Conservation (phyloP, 176 grass and related monocot species). For the Miscanthus lutarioriparius region DNA sequence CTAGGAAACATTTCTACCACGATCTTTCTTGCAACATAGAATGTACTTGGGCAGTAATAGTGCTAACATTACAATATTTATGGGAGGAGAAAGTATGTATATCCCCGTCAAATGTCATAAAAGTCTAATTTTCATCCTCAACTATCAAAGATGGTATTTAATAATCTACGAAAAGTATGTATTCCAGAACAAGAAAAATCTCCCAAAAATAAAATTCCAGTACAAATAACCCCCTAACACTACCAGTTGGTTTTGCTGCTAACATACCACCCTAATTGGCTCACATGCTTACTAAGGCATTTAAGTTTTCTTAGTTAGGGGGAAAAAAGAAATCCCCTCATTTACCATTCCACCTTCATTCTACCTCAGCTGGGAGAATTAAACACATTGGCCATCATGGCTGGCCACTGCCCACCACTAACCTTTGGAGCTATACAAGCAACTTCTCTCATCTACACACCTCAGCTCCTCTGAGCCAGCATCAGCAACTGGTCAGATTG, state of each 20-base stretch:
- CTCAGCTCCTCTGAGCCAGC: not conserved
- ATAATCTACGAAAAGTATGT: not conserved
- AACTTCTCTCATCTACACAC: not conserved
- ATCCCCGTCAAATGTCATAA: not conserved
- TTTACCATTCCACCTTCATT: not conserved
- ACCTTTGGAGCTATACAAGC: not conserved
- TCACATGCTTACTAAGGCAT: not conserved
- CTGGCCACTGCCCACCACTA: not conserved
- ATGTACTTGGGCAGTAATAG: not conserved
- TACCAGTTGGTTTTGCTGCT: not conserved
- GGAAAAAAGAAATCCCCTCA: too few relatives aligned
- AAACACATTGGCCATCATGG: not conserved
- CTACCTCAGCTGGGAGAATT: not conserved
- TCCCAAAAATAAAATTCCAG: not conserved
- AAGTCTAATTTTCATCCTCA: not conserved
- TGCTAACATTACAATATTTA: not conserved
- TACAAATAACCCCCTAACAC: not conserved
- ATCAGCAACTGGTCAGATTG: not conserved
- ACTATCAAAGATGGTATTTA: not conserved
- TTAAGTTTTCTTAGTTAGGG: not conserved
- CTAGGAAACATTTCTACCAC: slow-evolving; percentile 4
- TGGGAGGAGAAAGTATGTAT: not conserved
- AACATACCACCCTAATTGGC: not conserved
- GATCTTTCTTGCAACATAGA: not conserved
- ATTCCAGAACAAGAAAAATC: not conserved